A percentile compares a stretch with the other conserved stretches of the same genome.
These are phyloP conservation scores for Tolypocladium paradoxum DNA, from an alignment of 2,329 filamentous ascomycete species.

Conservation along the genomic window DNA sequence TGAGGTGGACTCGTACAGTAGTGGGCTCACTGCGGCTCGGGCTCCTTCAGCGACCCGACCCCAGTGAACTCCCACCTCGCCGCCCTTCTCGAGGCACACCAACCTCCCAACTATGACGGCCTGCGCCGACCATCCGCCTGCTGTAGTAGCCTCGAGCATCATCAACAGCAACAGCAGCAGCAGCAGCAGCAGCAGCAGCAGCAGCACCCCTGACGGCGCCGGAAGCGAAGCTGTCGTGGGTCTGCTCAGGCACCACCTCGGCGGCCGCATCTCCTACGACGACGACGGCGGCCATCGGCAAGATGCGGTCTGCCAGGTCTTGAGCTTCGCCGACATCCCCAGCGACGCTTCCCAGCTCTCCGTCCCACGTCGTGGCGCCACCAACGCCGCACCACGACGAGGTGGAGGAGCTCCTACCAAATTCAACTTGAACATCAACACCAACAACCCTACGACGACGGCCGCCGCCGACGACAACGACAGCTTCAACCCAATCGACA, in stretches of 20 bases:
- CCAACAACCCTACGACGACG: background rate
- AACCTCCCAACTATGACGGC: conserved; percentile 5
- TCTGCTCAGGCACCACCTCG: background rate
- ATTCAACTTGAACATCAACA: conserved; percentile 3
- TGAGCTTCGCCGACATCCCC: conserved; percentile 18
- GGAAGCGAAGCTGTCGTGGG: background rate
- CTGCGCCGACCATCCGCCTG: conserved; percentile 5
- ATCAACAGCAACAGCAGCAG: background rate
- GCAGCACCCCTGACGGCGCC: background rate
- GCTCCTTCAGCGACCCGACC: background rate
- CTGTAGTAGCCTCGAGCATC: conserved; percentile 1
- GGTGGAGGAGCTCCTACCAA: background rate
- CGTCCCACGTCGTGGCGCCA: conserved; percentile 17
- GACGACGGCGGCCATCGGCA: background rate
- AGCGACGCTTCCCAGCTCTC: conserved; percentile 14
- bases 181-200: background rate
- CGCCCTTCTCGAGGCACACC: background rate
- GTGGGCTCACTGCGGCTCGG: background rate
- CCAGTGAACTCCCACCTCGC: background rate
- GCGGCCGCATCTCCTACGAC: background rate
- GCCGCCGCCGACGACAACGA: conserved; percentile 2
- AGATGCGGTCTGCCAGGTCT: conserved; percentile 10
- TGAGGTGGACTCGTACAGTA: background rate
- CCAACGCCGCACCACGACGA: conserved; percentile 11
- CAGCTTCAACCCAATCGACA: conserved; percentile 1